phyloP scores from a whole-genome alignment of 352 stramenopile species.

The Peronospora belbahrii region DNA sequence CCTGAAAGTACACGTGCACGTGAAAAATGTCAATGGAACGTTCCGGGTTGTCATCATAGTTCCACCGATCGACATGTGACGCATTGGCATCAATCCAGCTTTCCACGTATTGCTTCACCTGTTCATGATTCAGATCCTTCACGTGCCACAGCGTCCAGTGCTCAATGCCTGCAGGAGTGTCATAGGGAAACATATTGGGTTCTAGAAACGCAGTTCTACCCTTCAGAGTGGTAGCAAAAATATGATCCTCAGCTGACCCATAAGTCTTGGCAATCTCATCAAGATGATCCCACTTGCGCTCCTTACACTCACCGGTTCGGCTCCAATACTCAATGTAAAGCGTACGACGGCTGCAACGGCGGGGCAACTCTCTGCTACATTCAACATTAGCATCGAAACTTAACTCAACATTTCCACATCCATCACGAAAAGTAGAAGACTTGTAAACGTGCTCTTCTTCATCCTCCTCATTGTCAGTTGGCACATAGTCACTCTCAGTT shows the following conservation, averaged over 20 bases:
- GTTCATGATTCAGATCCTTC: constrained; percentile 62
- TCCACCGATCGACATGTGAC: constrained; percentile 66
- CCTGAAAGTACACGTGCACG: constrained; percentile 86
- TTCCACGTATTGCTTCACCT: constrained; percentile 86
- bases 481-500: constrained; percentile 34
- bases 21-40: constrained; percentile 87
- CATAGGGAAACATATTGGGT: constrained; percentile 88
- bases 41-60: constrained; percentile 86
- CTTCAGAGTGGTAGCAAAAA: constrained; percentile 74
- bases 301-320: constrained; percentile 81
- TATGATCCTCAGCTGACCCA: constrained; percentile 69
- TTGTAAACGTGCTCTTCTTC: constrained; percentile 13
- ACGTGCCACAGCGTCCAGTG: constrained; percentile 85
- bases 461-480: constrained; percentile 28
- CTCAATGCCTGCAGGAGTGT: constrained; percentile 81
- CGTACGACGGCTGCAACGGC: constrained; percentile 46
- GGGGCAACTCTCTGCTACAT: constrained; percentile 31
- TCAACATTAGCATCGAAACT: constrained; percentile 47
- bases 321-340: constrained; percentile 88
- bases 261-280: constrained; percentile 78
- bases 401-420: constrained; percentile 23
- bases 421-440: constrained; percentile 14
- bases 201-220: constrained; percentile 77
- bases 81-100: constrained; percentile 84
- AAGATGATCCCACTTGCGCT: constrained; percentile 84